Base-by-base conservation (phyloP, 345 rosid species). In the Moricandia arvensis region DNA sequence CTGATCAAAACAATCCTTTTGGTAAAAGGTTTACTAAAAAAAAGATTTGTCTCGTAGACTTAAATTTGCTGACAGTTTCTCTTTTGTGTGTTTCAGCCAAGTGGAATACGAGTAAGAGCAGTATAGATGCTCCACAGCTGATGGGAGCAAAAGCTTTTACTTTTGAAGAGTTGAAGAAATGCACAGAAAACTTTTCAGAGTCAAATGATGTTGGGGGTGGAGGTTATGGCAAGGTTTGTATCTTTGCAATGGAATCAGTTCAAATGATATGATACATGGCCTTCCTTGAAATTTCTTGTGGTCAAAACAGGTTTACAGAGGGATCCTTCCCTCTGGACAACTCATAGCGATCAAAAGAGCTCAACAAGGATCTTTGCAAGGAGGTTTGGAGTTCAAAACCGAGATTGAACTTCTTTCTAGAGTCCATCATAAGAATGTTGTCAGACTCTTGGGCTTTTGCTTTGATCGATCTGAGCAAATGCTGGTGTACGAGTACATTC, bases 401-500 rank as follows among this genome's bases (percentile, higher is more conserved):
- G 97, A 90, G 87, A 89, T 89, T 24, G 98, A 93, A 79, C 95
- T 90, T 69, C 88, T 93, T 12, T 90, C 98, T 26, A 85, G 97
- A 66, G 95, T 93, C 77, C 95, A 89, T 72, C 98, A 91, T 74
- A 91, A 85, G 80, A 89, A 90, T 79, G 88, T 91, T 53, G 93
- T 89, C 8, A 71, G 83, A 67, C 89, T 93, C 3, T 57, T 87
- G 4, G 97, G 97, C 7, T 93, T 93, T 63, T 91, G 93, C 67
- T 89, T 84, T 31, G 92, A 91, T 41, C 81, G 77, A 64, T 82
- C 82, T 30, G 98, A 93, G 83, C 91, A 87, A 58, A 89, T 91
- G 80, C 85, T 93, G 7, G 84, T 93, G 6, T 93, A 90, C 0
- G 98, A 90, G 79, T 93, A 66, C 74, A 66, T 93, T 69, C 84